phyloP scores from a whole-genome alignment of 495 filamentous ascomycete species.

The Ramalina intermedia region DNA sequence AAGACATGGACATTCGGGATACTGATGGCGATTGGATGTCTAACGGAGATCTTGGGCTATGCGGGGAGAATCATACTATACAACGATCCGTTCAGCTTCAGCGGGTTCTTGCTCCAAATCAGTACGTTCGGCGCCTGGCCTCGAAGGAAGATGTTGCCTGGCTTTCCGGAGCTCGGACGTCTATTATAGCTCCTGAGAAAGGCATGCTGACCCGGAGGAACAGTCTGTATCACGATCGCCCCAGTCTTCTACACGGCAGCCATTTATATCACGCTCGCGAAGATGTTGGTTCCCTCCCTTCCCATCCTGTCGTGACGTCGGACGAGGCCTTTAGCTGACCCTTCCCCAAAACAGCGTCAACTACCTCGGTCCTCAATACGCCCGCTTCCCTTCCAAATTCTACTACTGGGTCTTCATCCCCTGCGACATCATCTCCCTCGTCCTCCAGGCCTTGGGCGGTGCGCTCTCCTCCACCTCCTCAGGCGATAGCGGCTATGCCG shows the following conservation, averaged over 20 bases:
- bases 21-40: slow-evolving; percentile 18
- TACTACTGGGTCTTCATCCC: slow-evolving; percentile 41
- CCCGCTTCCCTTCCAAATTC: slow-evolving; percentile 35
- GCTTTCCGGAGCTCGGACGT: neutral
- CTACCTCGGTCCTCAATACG: slow-evolving; percentile 31
- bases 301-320: neutral
- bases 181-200: too few relatives aligned
- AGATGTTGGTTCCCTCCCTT: slow-evolving; percentile 18
- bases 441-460: slow-evolving; percentile 38
- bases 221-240: slow-evolving; percentile 37
- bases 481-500: slow-evolving; percentile 18
- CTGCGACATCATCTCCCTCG: slow-evolving; percentile 34
- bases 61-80: slow-evolving; percentile 31
- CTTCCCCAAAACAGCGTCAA: slow-evolving; percentile 21
- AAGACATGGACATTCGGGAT: slow-evolving; percentile 19
- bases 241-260: slow-evolving; percentile 44
- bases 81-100: slow-evolving; percentile 32
- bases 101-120: slow-evolving; percentile 36
- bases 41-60: slow-evolving; percentile 34
- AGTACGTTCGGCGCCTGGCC: slow-evolving; percentile 12
- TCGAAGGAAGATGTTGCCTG: neutral
- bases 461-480: slow-evolving; percentile 23
- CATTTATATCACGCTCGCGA: slow-evolving; percentile 42
- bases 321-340: neutral
- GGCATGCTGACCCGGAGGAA: neutral